Base-by-base conservation (phyloP, 1,139 yeast genomes). In the Magnusiomyces starmeri region DNA sequence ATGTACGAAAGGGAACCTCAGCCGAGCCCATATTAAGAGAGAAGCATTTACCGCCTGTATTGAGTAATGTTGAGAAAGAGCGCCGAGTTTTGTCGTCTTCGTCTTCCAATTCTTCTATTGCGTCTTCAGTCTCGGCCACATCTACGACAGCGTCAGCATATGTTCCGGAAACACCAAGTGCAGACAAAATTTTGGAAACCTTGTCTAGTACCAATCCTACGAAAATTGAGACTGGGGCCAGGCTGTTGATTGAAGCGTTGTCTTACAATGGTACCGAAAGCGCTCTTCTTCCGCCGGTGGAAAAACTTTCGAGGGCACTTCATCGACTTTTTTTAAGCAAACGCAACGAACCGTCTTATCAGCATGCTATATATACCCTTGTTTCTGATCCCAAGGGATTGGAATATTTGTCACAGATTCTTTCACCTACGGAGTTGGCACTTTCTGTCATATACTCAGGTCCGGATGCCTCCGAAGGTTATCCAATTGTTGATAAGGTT, bases 391-490 rank as follows among this genome's bases (percentile, higher is more conserved):
- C 46, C 22, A 27, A 46, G 24, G 34, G 24, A 4, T n/a, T 46
- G 12, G 16, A 26, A 16, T 46, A 35, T 16, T 9, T 46, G 6
- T 7, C 29, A 24, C 26, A 37, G 16, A 16, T 25, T n/a, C 14
- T 46, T 7, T 24, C 43, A 16, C 43, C 48, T 8, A 46, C 48
- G 8, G 48, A 46, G 24, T 35, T 46, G n/a, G 43, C 48, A 10
- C 25, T 46, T 3, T 40, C 34, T 34, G 43, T 46, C 10, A 43
- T 43, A 18, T 29, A 27, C 21, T 32, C 46, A 3, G 27, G 46
- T 32, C 27, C 46, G 16, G 10, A 16, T 8, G 10, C 46, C 4
- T 6, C 46, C 4, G 42, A 29, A 12, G 43, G 20, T 3, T 24
- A 32, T 2, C 34, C 37, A 10, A 22, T 40, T 22, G 25, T 46